Percentiles rank a stretch among this genome's conserved stretches.
phyloP scores from a whole-genome alignment of 2,329 filamentous ascomycete genomes.

The Monilinia fructigena region DNA sequence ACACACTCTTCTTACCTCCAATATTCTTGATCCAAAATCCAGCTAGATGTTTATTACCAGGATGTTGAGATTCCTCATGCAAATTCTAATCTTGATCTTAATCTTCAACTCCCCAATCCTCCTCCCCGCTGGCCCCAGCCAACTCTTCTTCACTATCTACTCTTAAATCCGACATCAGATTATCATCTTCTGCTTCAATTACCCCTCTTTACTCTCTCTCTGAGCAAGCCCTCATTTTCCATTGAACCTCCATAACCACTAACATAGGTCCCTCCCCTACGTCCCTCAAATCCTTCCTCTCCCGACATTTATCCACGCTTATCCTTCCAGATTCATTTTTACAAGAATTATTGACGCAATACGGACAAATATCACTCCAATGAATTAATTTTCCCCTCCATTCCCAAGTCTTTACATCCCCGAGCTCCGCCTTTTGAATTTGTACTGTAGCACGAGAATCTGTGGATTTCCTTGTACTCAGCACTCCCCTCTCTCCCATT shows the following conservation, averaged over 20 bases:
- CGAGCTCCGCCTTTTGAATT: background rate
- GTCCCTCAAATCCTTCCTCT: background rate
- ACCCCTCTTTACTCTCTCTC: background rate
- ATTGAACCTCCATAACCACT: constrained; percentile 5
- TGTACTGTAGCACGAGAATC: background rate
- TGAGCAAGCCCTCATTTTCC: background rate
- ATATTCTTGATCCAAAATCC: too few relatives aligned
- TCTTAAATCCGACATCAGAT: background rate
- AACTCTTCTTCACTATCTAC: background rate
- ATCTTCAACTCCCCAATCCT: background rate
- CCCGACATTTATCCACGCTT: constrained; percentile 1
- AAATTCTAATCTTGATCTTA: background rate
- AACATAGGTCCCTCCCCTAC: constrained; percentile 8
- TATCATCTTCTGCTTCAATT: background rate
- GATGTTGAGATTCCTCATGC: too few relatives aligned
- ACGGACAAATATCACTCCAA: constrained; percentile 16
- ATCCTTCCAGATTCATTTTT: background rate
- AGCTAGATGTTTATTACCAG: too few relatives aligned
- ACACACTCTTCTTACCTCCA: too few relatives aligned
- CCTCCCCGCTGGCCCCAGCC: background rate
- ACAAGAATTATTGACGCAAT: background rate
- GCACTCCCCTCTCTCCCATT: constrained; percentile 20
- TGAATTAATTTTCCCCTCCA: background rate
- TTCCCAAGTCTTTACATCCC: constrained; percentile 4
- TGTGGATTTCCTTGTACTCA: constrained; percentile 29